Evolutionary conservation across 2,329 filamentous ascomycete species (phyloP), one percentile per base, ranked within the genome.

Genomic region (Fusarium musae): DNA sequence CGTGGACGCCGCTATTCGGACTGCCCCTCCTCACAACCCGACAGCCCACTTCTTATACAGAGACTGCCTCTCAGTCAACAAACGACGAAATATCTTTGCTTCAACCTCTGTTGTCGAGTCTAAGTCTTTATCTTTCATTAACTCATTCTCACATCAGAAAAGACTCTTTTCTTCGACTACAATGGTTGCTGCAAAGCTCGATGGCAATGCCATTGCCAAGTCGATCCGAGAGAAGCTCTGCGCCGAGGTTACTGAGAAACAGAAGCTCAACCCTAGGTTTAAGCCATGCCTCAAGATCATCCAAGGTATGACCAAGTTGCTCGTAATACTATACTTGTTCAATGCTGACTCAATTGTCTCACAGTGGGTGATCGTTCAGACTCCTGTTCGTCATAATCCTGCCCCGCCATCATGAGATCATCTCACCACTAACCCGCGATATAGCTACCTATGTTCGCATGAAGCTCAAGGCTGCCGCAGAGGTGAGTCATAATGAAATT

Each of bases 401-500:
- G 62, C 71, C 70, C 75, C 73, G 70, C 72, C 66, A 75, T 70
- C 65, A 43, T 70, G 53, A 70, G 57, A 58, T 63, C 49, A 71
- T 63, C 49, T 64, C 46, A 64, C 63, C 63, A 72, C 72, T 72
- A 62, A 74, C 64, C 60, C 77, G 72, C 66, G 72, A 59, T 69
- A 28, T 79, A 96, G 93, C 92, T 80, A 98, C 96, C 59, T 99
- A 99, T 93, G 96, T 99, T 84, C 95, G 95, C 85, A 99, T 99
- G 96, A 99, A 99, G 87, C 86, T 98, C 80, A 99, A 98, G 89
- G 96, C 96, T 75, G 96, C 96, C 66, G 87, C 93, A 82, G 96
- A 98, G 89, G 93, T 95, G 86, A 77, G 85, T 59, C 28, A 56
- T 9, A 15, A 11, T 39, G 7, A 16, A 6, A 4, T 16, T 8